These are phyloP conservation scores for Penicillium glabrum DNA, from an alignment of 2,329 filamentous ascomycete species.

Conservation along the genomic window DNA sequence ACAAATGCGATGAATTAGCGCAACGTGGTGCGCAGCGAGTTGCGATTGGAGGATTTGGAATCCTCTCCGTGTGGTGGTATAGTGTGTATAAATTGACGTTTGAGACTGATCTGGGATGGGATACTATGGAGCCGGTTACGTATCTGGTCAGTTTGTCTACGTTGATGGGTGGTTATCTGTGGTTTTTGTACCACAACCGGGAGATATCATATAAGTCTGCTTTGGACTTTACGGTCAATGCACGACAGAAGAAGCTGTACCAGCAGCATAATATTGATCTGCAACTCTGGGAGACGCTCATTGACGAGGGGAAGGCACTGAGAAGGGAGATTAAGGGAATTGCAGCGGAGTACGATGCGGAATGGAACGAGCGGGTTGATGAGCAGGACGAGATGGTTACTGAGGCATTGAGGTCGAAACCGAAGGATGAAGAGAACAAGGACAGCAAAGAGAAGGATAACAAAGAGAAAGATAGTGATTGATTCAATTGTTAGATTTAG, in stretches of 20 bases:
- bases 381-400: constrained; percentile 64
- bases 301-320: constrained; percentile 76
- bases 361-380: constrained; percentile 78
- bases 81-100: constrained; percentile 70
- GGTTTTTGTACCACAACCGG: constrained; percentile 90
- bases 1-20: constrained; percentile 75
- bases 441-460: constrained; percentile 26
- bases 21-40: constrained; percentile 75
- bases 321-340: constrained; percentile 76
- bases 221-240: constrained; percentile 80
- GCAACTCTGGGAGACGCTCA: constrained; percentile 71
- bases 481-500: neutral
- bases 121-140: constrained; percentile 85
- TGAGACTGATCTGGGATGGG: constrained; percentile 78
- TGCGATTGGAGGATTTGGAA: constrained; percentile 74
- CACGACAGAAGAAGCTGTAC: constrained; percentile 75
- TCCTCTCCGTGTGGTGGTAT: constrained; percentile 76
- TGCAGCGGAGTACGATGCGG: constrained; percentile 84
- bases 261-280: constrained; percentile 73
- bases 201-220: constrained; percentile 85
- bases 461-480: constrained; percentile 26
- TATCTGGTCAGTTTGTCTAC: constrained; percentile 85
- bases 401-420: constrained; percentile 53
- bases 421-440: constrained; percentile 40
- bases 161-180: constrained; percentile 86